These are phyloP conservation scores for Termitomyces bulborhizus DNA, from an alignment of 768 basidiomycete genomes.

Conservation along the genomic window DNA sequence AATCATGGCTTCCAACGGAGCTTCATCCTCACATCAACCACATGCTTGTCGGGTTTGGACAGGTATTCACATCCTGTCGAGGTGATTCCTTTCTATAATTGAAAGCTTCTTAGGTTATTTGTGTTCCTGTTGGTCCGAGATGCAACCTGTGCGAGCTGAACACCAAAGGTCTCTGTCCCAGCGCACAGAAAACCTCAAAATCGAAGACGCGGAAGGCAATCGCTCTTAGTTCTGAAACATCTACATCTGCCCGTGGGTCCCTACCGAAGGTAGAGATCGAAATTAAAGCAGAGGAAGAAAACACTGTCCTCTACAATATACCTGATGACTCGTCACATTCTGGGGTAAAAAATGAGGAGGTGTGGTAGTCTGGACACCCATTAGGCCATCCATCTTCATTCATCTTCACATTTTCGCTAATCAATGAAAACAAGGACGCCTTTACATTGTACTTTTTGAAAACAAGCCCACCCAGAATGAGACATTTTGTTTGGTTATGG, in stretches of 20 bases:
- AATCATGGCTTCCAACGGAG: constrained; percentile 79
- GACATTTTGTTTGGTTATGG: background rate
- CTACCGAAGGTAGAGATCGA: constrained; percentile 27
- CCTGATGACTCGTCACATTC: background rate
- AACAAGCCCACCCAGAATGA: background rate
- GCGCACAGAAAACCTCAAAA: constrained; percentile 31
- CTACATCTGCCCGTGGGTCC: constrained; percentile 12
- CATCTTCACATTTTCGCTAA: background rate
- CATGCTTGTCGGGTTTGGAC: constrained; percentile 79
- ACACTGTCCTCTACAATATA: constrained; percentile 6
- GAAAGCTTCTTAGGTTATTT: constrained; percentile 44
- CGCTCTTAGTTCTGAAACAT: background rate
- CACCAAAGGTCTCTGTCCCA: constrained; percentile 55
- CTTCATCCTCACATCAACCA: constrained; percentile 74
- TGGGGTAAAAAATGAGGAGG: constrained; percentile 2
- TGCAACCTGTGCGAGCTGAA: constrained; percentile 62
- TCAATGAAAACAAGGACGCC: background rate
- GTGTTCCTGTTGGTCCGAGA: constrained; percentile 56
- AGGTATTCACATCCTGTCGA: constrained; percentile 38
- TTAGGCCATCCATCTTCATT: background rate
- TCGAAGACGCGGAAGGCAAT: constrained; percentile 21
- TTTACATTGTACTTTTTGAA: background rate
- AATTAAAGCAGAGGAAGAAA: constrained; percentile 22
- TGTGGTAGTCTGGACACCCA: constrained; percentile 3
- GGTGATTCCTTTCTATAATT: background rate